Evolutionary conservation across 768 basidiomycete species (phyloP), one percentile per base, ranked within the genome.

Genomic region (Tulasnella sp.): DNA sequence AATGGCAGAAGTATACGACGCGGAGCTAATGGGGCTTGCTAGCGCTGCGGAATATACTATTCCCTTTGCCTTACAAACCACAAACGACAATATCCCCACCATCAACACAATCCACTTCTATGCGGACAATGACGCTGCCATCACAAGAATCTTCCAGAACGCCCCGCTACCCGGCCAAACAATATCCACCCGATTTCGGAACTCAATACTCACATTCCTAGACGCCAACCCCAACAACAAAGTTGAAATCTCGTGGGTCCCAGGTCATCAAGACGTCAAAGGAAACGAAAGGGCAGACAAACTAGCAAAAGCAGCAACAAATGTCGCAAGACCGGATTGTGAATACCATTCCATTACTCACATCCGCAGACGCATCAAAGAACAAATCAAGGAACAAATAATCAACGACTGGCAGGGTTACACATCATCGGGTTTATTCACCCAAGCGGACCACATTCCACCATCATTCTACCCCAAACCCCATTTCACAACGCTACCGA

Each of bases 241-340:
- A n/a, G 33, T 53, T 3, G 28, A 28, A 15, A 2, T 53, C 32
- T 2, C 48, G 6, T 51, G 52, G 52, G 32, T 37, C 2, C 52
- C 52, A 3, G 52, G 52, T 33, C 52, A 53, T n/a, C 25, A 53
- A 40, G 33, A 37, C 44, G 37, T 53, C 27, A 24, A 27, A 5
- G 52, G 52, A 22, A 53, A 53, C 45, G 52, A 53, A 27, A 7
- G 19, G 13, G 52, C 44, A 4, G 52, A 53, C 37, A 24, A 4
- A 5, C 29, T 19, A 34, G 52, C 52, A 7, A 53, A 53, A 20
- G 28, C 32, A 48, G 52, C 41, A 3, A 19, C 42, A 13, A n/a
- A 46, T 13, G 16, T 37, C 19, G 20, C 34, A 12, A n/a, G n/a
- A n/a, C n/a, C n/a, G n/a, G n/a, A n/a, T n/a, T n/a, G n/a, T n/a